Conservation (phyloP, 805 yeast genomes). For the Blastobotrys terrestris region DNA sequence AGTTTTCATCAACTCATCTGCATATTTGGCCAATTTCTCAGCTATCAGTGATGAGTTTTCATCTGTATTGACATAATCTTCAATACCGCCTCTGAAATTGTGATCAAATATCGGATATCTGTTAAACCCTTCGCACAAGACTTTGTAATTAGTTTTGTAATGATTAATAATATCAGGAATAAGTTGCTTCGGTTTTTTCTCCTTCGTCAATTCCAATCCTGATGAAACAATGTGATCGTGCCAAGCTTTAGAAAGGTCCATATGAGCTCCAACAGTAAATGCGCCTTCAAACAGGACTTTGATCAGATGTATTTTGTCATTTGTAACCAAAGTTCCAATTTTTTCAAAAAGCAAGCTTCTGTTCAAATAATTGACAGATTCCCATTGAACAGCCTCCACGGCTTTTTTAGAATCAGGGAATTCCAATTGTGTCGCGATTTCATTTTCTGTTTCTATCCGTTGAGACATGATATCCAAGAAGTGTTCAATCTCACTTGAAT, state of each 20-base stretch:
- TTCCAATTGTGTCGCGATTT: neutral
- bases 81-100: neutral
- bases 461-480: neutral
- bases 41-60: slow-evolving; percentile 10
- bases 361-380: neutral
- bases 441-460: neutral
- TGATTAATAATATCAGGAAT: neutral
- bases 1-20: slow-evolving; percentile 24
- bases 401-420: neutral
- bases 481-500: neutral
- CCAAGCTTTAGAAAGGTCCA: neutral
- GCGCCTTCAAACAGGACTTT: neutral
- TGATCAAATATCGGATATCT: neutral
- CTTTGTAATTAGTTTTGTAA: neutral
- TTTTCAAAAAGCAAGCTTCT: neutral
- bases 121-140: neutral
- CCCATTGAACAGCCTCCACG: neutral
- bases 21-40: slow-evolving; percentile 27
- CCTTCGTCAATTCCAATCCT: neutral
- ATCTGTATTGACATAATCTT: neutral
- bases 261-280: neutral
- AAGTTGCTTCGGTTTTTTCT: neutral
- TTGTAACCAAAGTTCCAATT: neutral
- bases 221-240: neutral
- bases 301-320: neutral